Evolutionary conservation across 352 stramenopile genomes (phyloP).

Genomic region (Pelagophyceae sp.): DNA sequence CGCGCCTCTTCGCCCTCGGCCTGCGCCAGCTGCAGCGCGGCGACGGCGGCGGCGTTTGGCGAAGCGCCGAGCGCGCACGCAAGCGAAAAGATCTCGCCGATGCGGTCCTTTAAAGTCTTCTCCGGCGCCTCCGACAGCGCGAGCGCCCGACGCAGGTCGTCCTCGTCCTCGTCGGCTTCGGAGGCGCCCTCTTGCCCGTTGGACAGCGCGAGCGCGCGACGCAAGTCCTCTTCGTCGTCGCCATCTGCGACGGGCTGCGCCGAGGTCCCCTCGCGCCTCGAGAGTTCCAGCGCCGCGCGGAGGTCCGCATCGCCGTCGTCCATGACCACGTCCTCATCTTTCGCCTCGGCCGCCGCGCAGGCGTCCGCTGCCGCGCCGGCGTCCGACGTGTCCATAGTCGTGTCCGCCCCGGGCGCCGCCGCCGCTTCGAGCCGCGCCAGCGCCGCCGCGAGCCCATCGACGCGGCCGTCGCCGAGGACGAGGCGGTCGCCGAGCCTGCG

Average conservation of each 20-base stretch:
- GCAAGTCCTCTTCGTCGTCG: background rate
- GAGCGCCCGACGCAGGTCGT: background rate
- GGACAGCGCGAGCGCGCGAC: background rate
- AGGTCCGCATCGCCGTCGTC: constrained; percentile 11
- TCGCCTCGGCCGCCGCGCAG: background rate
- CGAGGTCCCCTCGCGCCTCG: background rate
- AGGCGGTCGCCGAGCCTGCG: background rate
- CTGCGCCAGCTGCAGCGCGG: background rate
- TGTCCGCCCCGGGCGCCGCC: background rate
- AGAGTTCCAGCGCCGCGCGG: background rate
- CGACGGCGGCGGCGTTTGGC: background rate
- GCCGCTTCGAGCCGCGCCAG: background rate
- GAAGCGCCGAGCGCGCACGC: background rate
- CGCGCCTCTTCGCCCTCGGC: background rate
- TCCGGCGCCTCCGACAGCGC: background rate
- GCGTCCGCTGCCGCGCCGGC: too few species aligned
- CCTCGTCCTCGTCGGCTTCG: background rate
- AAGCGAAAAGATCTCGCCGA: constrained; percentile 3
- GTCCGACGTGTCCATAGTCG: background rate
- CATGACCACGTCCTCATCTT: background rate
- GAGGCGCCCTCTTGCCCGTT: background rate
- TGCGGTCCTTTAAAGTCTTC: background rate
- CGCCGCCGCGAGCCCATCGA: background rate
- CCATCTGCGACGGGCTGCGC: background rate
- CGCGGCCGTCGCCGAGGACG: background rate